Base-by-base conservation (phyloP, 208 protist species). In the Trypanosomatidae sp. region DNA sequence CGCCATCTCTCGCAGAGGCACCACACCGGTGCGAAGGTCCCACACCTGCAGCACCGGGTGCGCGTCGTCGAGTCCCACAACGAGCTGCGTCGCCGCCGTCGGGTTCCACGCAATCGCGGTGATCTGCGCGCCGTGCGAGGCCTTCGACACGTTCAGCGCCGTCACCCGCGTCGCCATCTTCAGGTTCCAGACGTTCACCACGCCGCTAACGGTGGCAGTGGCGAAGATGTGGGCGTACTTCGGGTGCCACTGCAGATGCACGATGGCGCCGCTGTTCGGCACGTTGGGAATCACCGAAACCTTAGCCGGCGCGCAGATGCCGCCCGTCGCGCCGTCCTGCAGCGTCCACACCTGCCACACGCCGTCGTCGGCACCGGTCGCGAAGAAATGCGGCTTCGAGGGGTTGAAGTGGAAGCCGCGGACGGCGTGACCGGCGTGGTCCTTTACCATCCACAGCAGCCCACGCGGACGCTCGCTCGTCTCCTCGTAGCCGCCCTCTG, bases 61-160 rank as follows among this genome's bases (percentile, higher is more conserved):
- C 1, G 74, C 71, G 70, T 99, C 66, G 58, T 99, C 98, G 15
- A 94, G 94, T 9, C 96, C 98, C 25, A 98, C 95, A 10, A 97
- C 86, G 28, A 99, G 80, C 62, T 97, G 89, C 58, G 95, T 98
- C 13, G 96, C 87, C 56, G 89, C 88, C 22, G 90, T 88, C 47
- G 98, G 98, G 83, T 99, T 92, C 98, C 98, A 99, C 2, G 94
- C 95, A 44, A 99, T 86, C 46, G 90, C 86, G n/a, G 84, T 93
- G 59, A 86, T 83, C 47, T 69, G 72, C 28, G 73, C 88, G 12
- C 82, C 77, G 59, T 89, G 83, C 19, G 78, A 80, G 30, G 80
- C 81, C 66, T 85, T 89, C 49, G 81, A 85, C 59, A 99, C 92
- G 73, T 79, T 90, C 70, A 99, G 91, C 60, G 86, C 82, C 28